phyloP scores from a whole-genome alignment of 2,329 filamentous ascomycete species.

The Colletotrichum falcatum region DNA sequence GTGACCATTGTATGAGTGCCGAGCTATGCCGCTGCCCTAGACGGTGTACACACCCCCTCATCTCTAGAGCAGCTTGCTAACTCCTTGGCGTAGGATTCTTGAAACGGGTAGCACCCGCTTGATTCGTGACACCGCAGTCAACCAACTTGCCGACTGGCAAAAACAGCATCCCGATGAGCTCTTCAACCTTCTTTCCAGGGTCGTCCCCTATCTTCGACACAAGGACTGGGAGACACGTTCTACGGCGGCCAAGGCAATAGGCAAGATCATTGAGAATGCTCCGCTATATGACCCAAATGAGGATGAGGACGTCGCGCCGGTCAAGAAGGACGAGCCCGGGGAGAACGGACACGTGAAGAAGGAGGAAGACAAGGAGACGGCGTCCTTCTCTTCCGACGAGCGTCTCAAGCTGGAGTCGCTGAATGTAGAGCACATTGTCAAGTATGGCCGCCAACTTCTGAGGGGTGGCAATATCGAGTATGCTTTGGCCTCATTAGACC shows the following conservation, averaged over 20 bases:
- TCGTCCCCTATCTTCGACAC: slow-evolving; percentile 94
- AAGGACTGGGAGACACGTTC: slow-evolving; percentile 98
- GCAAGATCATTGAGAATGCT: slow-evolving; percentile 92
- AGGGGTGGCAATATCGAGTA: slow-evolving; percentile 90
- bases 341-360: slow-evolving; percentile 66
- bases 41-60: not conserved
- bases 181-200: slow-evolving; percentile 92
- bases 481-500: slow-evolving; percentile 83
- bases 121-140: slow-evolving; percentile 96
- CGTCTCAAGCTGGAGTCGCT: slow-evolving; percentile 79
- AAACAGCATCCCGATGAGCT: slow-evolving; percentile 98
- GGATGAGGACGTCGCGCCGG: slow-evolving; percentile 67
- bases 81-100: slow-evolving; percentile 74
- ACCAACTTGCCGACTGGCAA: slow-evolving; percentile 97
- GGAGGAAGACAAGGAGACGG: slow-evolving; percentile 67
- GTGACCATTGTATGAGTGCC: not conserved
- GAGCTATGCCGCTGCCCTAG: not conserved
- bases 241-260: slow-evolving; percentile 92
- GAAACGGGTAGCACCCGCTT: slow-evolving; percentile 97
- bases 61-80: slow-evolving; percentile 30
- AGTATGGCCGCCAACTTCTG: slow-evolving; percentile 84
- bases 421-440: slow-evolving; percentile 83
- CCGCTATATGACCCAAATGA: slow-evolving; percentile 89
- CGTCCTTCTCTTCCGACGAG: slow-evolving; percentile 63
- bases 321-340: slow-evolving; percentile 58